phyloP scores from a whole-genome alignment of 257 asterid genomes.

The Solanum raphanifolium region DNA sequence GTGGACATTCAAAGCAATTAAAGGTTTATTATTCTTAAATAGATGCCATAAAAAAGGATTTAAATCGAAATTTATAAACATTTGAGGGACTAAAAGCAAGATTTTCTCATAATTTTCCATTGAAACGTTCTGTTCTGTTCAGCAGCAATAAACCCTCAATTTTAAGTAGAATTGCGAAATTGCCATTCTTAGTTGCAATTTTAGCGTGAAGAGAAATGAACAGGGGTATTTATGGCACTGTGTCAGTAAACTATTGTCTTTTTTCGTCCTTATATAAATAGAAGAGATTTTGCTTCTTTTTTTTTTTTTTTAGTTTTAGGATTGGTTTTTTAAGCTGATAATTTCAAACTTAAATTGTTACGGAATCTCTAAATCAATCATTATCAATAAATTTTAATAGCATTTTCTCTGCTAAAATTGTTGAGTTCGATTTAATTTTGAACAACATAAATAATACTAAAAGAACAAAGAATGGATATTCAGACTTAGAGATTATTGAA shows the following conservation, averaged over 20 bases:
- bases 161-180: neutral
- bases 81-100: neutral
- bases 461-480: neutral
- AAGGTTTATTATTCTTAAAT: neutral
- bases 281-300: neutral
- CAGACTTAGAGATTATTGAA: too few relatives aligned
- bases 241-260: neutral
- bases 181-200: neutral
- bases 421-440: neutral
- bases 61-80: neutral
- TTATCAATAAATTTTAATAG: too few relatives aligned
- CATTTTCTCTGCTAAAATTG: too few relatives aligned
- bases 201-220: neutral
- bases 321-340: neutral
- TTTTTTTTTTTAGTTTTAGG: neutral
- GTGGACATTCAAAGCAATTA: neutral
- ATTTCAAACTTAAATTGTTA: neutral
- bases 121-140: neutral
- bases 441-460: neutral
- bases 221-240: neutral
- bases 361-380: neutral
- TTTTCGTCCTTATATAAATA: neutral
- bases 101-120: neutral
- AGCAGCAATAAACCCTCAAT: neutral
- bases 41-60: neutral